phyloP scores from a whole-genome alignment of 768 basidiomycete species.

The Boletus edulis region DNA sequence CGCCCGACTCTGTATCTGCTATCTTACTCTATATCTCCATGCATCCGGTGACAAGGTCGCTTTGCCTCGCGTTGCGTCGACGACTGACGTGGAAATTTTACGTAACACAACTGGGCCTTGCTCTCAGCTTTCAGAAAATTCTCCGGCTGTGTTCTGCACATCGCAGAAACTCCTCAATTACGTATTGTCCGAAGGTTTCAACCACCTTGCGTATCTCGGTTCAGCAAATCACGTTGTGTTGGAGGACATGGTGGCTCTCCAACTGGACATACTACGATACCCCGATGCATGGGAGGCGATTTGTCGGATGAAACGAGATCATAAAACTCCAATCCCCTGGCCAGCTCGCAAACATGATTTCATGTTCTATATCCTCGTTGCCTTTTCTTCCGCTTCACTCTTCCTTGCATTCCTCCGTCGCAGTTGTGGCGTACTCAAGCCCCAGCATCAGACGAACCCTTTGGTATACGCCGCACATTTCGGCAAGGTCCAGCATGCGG shows the following conservation, averaged over 20 bases:
- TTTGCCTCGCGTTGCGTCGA: not conserved
- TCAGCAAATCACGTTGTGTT: not conserved
- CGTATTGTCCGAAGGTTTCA: not conserved
- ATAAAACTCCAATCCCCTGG: not conserved
- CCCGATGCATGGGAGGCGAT: not conserved
- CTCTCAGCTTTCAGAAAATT: too few relatives aligned
- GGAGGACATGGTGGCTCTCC: conserved; percentile 1
- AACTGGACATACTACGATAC: not conserved
- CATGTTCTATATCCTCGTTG: conserved; percentile 4
- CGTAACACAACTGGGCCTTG: too few relatives aligned
- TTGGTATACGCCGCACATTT: conserved; percentile 12
- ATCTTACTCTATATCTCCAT: not conserved
- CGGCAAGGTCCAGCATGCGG: conserved; percentile 1
- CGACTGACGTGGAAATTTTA: too few relatives aligned
- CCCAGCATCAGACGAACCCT: conserved; percentile 4
- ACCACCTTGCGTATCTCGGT: conserved; percentile 6
- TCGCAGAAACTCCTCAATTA: conserved; percentile 6
- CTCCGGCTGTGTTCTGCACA: not conserved
- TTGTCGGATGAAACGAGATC: not conserved
- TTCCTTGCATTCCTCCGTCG: conserved; percentile 1
- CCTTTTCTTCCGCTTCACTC: conserved; percentile 4
- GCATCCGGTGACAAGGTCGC: not conserved
- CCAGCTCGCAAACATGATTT: conserved; percentile 3
- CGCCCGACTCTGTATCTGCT: conserved; percentile 5
- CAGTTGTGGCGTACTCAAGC: not conserved